Evolutionary conservation across 495 filamentous ascomycete genomes (phyloP).

Genomic region (Penicillium robsamsonii): DNA sequence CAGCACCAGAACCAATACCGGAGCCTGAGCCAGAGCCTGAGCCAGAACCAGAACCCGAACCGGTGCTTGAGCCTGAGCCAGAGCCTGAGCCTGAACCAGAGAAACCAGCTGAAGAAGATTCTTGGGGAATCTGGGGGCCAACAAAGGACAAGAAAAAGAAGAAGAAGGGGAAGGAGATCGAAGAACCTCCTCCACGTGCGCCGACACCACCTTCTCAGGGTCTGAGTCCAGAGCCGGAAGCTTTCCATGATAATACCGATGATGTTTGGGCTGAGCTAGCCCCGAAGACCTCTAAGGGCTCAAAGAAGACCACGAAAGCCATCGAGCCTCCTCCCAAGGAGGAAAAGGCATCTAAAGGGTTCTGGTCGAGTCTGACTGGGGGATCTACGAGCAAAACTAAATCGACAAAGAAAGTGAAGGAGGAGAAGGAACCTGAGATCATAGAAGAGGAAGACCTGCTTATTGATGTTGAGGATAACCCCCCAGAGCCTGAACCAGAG

Average conservation of each 20-base stretch:
- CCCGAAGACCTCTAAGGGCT: constrained; percentile 29
- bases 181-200: constrained; percentile 49
- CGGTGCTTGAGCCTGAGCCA: constrained; percentile 15
- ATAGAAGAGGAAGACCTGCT: constrained; percentile 23
- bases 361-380: constrained; percentile 46
- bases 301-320: constrained; percentile 33
- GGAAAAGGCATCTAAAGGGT: constrained; percentile 38
- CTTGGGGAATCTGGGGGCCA: constrained; percentile 38
- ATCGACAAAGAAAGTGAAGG: constrained; percentile 31
- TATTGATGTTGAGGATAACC: constrained; percentile 35
- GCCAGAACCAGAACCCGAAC: constrained; percentile 21
- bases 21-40: constrained; percentile 22
- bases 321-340: constrained; percentile 35
- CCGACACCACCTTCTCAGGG: constrained; percentile 52
- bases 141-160: constrained; percentile 49
- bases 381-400: constrained; percentile 30
- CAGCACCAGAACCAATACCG: constrained; percentile 14
- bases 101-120: constrained; percentile 26
- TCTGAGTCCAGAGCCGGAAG: constrained; percentile 44
- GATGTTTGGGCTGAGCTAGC: constrained; percentile 42
- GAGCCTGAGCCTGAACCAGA: constrained; percentile 28
- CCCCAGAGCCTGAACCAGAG: constrained; percentile 25
- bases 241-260: constrained; percentile 19
- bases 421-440: constrained; percentile 29
- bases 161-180: constrained; percentile 38